Evolutionary conservation across 345 rosid genomes (phyloP), one percentile per base, ranked within the genome.

Genomic region (Pelargonium nanum): DNA sequence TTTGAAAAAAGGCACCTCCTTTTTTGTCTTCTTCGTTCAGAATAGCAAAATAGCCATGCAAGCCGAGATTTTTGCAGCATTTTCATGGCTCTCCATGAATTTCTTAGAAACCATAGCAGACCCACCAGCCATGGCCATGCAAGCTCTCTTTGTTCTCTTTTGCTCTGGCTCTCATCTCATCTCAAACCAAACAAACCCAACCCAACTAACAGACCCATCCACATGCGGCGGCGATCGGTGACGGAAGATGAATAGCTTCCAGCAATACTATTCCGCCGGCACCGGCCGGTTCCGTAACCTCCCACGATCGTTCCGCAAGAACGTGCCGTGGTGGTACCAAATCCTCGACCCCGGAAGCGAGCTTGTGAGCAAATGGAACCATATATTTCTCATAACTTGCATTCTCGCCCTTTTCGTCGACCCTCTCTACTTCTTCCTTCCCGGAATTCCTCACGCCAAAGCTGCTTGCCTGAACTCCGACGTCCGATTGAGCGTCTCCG

Each of bases 381-480:
- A 78, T 65, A 76, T 90, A 22, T 85, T 90, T 77, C 85, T 90
- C 17, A 55, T 83, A 26, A 65, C 85, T 1, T 82, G 83, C 68
- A 77, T 85, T 34, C 62, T 90, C 45, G 95, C 95, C 24, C 73
- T 85, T 53, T 90, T 87, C 67, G 75, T 90, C 57, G 95, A 90
- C 72, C 97, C 95, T 66, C 84, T 90, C 57, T 90, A 85, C 65
- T 85, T 90, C 72, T 90, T 73, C 85, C 80, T 87, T 58, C 95
- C 89, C 10, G 65, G 78, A 26, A 70, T 80, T 24, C 81, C 74
- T 12, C 76, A 66, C 55, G 73, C 82, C 0, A 77, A 66, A 45
- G 73, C 82, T 0, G 83, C 77, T 10, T 90, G 95, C 81, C 65
- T 90, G 74, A 48, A 59, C 4, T 63, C 72, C 66, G 80, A 87